Base-by-base conservation (phyloP, 106 monocot genomes). In the Acanthochlamys bracteata region DNA sequence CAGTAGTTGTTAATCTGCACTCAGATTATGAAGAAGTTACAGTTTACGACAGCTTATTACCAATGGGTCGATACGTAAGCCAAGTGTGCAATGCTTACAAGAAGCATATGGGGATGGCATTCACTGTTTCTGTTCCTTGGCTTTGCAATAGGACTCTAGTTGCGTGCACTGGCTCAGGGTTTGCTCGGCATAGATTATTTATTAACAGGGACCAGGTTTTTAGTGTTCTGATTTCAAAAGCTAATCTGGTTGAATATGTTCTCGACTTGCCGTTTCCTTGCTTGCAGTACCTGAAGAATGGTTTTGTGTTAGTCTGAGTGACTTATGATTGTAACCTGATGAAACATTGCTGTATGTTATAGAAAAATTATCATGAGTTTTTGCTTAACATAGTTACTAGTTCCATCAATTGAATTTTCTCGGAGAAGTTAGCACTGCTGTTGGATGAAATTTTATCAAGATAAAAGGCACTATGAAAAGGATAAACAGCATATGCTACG, bases 1-100 rank as follows among this genome's bases (percentile, higher is more conserved):
- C 83, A 6, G 80, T 85, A 27, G 91, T 85, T 14, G 88, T 98
- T 23, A 98, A 98, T 79, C 78, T 98, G 46, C 96, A 98, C 46
- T 80, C 82, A 3, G 88, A 98, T 68, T 81, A 76, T 1, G 96
- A 98, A 57, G 59, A 72, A 0, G 33, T 59, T 8, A 53, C 54
- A 63, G 14, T 22, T 39, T 25, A 42, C 20, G 43, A 71, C 3
- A 69, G 69, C 67, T 49, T 83, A 23, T 68, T 98, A 25, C 88
- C 91, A 0, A 80, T 83, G 83, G 83, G 91, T 21, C 85, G 73
- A 60, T 85, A 98, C 67, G 78, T 88, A 45, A 61, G 60, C 2
- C 75, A 83, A 61, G 91, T 98, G 25, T 73, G 86, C 70, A 76
- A 69, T 45, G 84, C 90, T 17, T 98, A 91, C 53, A 88, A 88